These are phyloP conservation scores for Talaromyces sp. DNA, from an alignment of 2,329 filamentous ascomycete species.

Conservation along the genomic window DNA sequence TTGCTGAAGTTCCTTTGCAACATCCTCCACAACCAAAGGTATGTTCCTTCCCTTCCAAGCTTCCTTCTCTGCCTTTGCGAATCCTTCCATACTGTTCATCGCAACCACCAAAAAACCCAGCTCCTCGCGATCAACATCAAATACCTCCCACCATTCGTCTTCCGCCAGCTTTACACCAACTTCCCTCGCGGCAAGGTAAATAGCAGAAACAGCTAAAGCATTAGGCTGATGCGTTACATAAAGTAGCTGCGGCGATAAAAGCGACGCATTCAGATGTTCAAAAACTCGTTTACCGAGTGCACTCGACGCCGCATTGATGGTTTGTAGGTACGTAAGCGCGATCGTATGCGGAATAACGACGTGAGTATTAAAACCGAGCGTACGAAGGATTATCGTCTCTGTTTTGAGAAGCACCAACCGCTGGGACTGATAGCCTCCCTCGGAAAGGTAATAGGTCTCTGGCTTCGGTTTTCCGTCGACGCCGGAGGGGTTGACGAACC, in stretches of 20 bases:
- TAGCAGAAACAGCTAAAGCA: constrained; percentile 78
- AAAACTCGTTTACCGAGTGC: constrained; percentile 65
- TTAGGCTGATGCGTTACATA: constrained; percentile 91
- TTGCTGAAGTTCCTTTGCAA: constrained; percentile 61
- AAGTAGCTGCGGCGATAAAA: constrained; percentile 83
- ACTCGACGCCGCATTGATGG: constrained; percentile 67
- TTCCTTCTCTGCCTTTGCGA: constrained; percentile 60
- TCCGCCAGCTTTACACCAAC: constrained; percentile 74
- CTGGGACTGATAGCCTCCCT: constrained; percentile 67
- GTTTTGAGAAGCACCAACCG: constrained; percentile 66
- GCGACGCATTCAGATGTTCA: constrained; percentile 78
- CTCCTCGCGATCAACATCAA: constrained; percentile 92
- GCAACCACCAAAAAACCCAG: constrained; percentile 88
- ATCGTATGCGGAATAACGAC: constrained; percentile 83
- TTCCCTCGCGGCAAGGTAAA: constrained; percentile 86
- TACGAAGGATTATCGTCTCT: constrained; percentile 73
- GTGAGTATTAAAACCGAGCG: constrained; percentile 78
- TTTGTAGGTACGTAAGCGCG: constrained; percentile 88
- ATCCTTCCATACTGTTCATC: constrained; percentile 74
- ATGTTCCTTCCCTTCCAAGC: constrained; percentile 56
- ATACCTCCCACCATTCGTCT: constrained; percentile 95
- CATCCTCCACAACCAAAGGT: constrained; percentile 57
- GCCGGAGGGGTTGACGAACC: constrained; percentile 39
- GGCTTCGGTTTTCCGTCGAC: constrained; percentile 42
- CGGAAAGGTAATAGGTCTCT: constrained; percentile 66